phyloP scores from a whole-genome alignment of 371 early-diverging fungal species.

The Dentiscutata heterogama region DNA sequence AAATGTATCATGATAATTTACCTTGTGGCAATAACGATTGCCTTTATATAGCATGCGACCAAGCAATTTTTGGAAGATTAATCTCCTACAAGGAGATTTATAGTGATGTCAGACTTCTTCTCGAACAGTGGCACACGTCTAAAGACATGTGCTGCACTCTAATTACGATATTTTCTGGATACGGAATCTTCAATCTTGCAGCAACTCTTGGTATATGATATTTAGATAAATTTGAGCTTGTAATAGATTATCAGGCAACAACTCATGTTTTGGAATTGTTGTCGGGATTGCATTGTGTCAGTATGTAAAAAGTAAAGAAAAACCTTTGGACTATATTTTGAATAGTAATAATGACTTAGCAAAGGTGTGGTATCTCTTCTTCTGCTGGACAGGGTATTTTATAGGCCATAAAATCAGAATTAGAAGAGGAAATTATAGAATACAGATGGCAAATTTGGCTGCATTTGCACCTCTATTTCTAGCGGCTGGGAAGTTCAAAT shows the following conservation, averaged over 20 bases:
- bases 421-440: too few relatives aligned
- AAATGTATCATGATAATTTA: constrained; percentile 16
- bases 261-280: constrained; percentile 27
- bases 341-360: constrained; percentile 7
- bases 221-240: not conserved
- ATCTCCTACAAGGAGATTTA: too few relatives aligned
- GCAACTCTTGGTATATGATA: not conserved
- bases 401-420: not conserved
- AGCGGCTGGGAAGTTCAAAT: too few relatives aligned
- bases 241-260: constrained; percentile 6
- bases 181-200: not conserved
- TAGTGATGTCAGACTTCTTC: constrained; percentile 9
- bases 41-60: not conserved
- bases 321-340: not conserved
- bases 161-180: constrained; percentile 23
- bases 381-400: not conserved
- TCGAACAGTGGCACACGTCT: constrained; percentile 24
- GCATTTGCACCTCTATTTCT: too few relatives aligned
- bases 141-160: constrained; percentile 22
- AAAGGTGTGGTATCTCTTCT: constrained; percentile 23
- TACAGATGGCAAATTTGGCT: too few relatives aligned
- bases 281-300: constrained; percentile 1
- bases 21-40: not conserved
- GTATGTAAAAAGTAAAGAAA: constrained; percentile 4
- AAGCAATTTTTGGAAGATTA: constrained; percentile 32